Percentiles rank a stretch among this genome's conserved stretches.
phyloP scores from a whole-genome alignment of 2,329 filamentous ascomycete genomes.

The Microdochium paspali region DNA sequence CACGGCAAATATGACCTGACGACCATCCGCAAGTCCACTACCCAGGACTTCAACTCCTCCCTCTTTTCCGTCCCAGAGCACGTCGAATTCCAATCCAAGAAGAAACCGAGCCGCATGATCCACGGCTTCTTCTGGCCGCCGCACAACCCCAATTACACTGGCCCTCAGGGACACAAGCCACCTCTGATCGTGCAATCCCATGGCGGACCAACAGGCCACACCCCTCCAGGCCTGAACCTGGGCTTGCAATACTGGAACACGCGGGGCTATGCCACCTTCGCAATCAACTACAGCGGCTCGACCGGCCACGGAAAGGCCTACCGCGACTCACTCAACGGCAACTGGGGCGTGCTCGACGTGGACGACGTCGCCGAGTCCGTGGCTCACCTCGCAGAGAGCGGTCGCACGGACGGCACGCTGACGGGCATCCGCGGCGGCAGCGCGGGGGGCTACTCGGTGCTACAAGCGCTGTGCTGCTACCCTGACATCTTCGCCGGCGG shows the following conservation, averaged over 20 bases:
- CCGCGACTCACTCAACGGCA: constrained; percentile 34
- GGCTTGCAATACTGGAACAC: constrained; percentile 42
- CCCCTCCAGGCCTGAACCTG: constrained; percentile 31
- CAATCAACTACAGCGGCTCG: constrained; percentile 43
- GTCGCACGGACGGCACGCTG: constrained; percentile 23
- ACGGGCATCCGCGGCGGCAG: constrained; percentile 41
- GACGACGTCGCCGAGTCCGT: constrained; percentile 39
- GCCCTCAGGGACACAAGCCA: constrained; percentile 26
- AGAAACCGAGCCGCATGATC: constrained; percentile 18
- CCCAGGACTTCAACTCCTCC: constrained; percentile 15
- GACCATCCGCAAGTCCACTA: constrained; percentile 21
- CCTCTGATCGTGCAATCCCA: constrained; percentile 41
- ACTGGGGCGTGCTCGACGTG: constrained; percentile 41
- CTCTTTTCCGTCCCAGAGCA: constrained; percentile 28
- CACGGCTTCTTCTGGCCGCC: constrained; percentile 40
- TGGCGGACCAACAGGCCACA: constrained; percentile 39
- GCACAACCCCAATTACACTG: constrained; percentile 31
- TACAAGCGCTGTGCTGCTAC: constrained; percentile 36
- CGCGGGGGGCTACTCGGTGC: constrained; percentile 43
- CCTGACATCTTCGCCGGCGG: constrained; percentile 38
- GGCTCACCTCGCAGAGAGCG: constrained; percentile 25
- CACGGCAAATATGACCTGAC: constrained; percentile 11
- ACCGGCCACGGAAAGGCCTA: constrained; percentile 40
- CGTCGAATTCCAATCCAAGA: constrained; percentile 18
- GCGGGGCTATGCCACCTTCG: constrained; percentile 40